Conservation (phyloP, 352 stramenopile species). For the Pythium dissotocum region DNA sequence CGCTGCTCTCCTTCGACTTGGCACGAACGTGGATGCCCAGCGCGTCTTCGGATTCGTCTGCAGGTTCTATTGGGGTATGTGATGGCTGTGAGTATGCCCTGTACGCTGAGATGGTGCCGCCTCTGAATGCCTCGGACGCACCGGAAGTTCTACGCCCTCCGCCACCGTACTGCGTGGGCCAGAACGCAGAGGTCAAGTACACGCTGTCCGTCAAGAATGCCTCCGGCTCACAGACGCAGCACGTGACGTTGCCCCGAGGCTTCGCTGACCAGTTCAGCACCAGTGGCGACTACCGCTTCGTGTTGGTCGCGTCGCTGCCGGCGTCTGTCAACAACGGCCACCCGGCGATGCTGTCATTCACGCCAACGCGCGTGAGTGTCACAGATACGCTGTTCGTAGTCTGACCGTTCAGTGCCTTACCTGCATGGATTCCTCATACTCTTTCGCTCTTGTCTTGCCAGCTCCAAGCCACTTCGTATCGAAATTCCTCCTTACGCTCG, state of each 20-base stretch:
- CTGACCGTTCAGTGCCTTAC: background rate
- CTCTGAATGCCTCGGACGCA: slow-evolving; percentile 13
- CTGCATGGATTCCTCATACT: background rate
- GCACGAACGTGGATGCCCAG: slow-evolving; percentile 22
- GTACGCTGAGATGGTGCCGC: slow-evolving; percentile 26
- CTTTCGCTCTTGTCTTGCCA: background rate
- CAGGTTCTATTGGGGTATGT: slow-evolving; percentile 10
- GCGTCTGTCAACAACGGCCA: slow-evolving; percentile 30
- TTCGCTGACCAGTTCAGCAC: slow-evolving; percentile 37
- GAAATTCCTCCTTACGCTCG: slow-evolving; percentile 30
- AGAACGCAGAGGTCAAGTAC: slow-evolving; percentile 24
- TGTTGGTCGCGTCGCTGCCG: slow-evolving; percentile 35
- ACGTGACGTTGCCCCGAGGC: slow-evolving; percentile 19
- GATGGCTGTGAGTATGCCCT: slow-evolving; percentile 34
- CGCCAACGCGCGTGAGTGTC: slow-evolving; percentile 28
- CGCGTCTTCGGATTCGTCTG: background rate
- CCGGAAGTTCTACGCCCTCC: background rate
- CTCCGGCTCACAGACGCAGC: background rate
- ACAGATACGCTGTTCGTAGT: slow-evolving; percentile 12
- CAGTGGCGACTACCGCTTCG: slow-evolving; percentile 36
- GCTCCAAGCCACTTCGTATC: slow-evolving; percentile 21
- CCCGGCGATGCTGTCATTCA: slow-evolving; percentile 31
- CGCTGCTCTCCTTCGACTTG: slow-evolving; percentile 24
- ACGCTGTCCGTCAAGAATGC: slow-evolving; percentile 15
- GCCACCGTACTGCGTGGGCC: slow-evolving; percentile 31